Evolutionary conservation across 768 basidiomycete species (phyloP).

Genomic region (Cytidiella melzeri): DNA sequence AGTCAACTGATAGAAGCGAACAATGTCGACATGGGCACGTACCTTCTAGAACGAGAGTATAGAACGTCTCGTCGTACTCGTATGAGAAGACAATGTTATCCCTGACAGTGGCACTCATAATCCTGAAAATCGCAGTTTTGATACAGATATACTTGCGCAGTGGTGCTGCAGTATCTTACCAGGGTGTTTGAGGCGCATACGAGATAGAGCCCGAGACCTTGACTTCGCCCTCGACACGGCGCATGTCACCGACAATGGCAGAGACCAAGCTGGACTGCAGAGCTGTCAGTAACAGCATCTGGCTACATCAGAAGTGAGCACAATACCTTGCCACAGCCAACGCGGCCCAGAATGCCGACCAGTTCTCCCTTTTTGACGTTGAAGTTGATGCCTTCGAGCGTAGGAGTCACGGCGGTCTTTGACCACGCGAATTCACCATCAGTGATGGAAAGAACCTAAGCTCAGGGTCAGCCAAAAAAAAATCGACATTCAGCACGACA

Average conservation of each 20-base stretch:
- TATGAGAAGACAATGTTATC: slow-evolving; percentile 94
- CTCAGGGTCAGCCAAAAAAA: not conserved
- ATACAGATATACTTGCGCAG: not conserved
- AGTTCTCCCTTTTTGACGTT: slow-evolving; percentile 78
- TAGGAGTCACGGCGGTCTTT: slow-evolving; percentile 46
- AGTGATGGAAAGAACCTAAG: slow-evolving; percentile 57
- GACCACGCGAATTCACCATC: slow-evolving; percentile 83
- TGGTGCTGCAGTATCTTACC: slow-evolving; percentile 36
- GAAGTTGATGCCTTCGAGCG: slow-evolving; percentile 74
- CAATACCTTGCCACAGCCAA: slow-evolving; percentile 82
- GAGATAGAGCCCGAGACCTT: slow-evolving; percentile 63
- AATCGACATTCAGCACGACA: not conserved
- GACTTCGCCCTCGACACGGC: slow-evolving; percentile 65
- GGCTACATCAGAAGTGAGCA: not conserved
- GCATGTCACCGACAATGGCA: slow-evolving; percentile 87
- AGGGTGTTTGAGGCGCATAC: slow-evolving; percentile 85
- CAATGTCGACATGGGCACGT: too few species aligned
- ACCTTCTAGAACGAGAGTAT: slow-evolving; percentile 79
- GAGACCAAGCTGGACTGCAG: slow-evolving; percentile 64
- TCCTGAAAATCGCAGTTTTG: slow-evolving; percentile 37
- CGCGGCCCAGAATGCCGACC: slow-evolving; percentile 79
- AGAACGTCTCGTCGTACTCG: slow-evolving; percentile 80
- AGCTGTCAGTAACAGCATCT: slow-evolving; percentile 2
- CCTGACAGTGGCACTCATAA: slow-evolving; percentile 78
- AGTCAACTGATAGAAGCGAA: not conserved